Evolutionary conservation across 139 green algal genomes (phyloP).

Genomic region (Chlorella sp.): DNA sequence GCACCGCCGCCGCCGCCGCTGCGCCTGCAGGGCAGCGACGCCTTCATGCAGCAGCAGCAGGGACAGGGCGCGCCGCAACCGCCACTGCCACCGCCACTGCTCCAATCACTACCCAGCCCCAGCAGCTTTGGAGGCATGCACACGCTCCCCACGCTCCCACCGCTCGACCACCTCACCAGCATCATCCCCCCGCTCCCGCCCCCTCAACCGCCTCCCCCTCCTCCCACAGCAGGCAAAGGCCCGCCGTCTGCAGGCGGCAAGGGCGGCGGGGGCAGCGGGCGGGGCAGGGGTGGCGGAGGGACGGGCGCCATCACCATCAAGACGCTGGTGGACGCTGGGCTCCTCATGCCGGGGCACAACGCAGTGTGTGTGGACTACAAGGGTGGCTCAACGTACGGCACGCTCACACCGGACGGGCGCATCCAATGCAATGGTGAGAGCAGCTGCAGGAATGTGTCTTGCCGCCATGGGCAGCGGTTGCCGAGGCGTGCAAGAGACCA

Average conservation of each 20-base stretch:
- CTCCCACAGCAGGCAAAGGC: not conserved
- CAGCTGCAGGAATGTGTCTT: too few relatives aligned
- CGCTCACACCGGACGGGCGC: slow-evolving; percentile 51
- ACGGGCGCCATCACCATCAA: slow-evolving; percentile 55
- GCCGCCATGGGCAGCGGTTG: too few relatives aligned
- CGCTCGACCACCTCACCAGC: too few relatives aligned
- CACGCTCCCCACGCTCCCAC: too few relatives aligned
- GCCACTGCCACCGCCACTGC: not conserved
- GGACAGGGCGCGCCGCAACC: not conserved
- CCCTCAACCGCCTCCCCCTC: not conserved
- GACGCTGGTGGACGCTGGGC: slow-evolving; percentile 61
- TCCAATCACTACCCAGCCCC: too few relatives aligned
- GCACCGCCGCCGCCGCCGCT: too few relatives aligned
- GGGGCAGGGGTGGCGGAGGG: too few relatives aligned
- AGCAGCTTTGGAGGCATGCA: too few relatives aligned
- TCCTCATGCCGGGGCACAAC: slow-evolving; percentile 53
- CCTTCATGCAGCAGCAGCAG: too few relatives aligned
- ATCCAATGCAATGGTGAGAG: slow-evolving; percentile 50
- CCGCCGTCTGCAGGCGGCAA: slow-evolving; percentile 4
- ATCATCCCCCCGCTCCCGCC: not conserved
- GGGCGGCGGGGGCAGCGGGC: too few relatives aligned
- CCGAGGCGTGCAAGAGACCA: too few relatives aligned
- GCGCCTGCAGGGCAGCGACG: too few relatives aligned
- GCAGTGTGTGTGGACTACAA: slow-evolving; percentile 76
- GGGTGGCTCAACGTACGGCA: slow-evolving; percentile 39